These are phyloP conservation scores for Mycena citricolor DNA, from an alignment of 1,284 basidiomycete species.

Conservation along the genomic window DNA sequence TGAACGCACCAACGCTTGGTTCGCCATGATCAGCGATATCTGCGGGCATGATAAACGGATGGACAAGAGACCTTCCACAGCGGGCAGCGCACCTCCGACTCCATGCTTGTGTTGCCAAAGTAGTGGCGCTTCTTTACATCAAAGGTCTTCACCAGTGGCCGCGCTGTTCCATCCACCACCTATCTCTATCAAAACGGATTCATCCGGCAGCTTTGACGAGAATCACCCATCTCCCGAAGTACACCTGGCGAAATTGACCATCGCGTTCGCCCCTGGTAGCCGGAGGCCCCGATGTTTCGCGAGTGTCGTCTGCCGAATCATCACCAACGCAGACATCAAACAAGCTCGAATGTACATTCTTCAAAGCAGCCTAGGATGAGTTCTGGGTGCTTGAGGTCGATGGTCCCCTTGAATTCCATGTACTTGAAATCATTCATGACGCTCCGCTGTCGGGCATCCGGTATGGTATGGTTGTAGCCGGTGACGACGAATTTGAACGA, in stretches of 20 bases:
- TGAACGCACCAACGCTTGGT: conserved; percentile 77
- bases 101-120: conserved; percentile 98
- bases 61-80: too few species aligned
- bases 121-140: conserved; percentile 90
- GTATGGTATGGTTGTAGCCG: conserved; percentile 75
- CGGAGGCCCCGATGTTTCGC: conserved; percentile 32
- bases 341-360: conserved; percentile 67
- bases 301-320: conserved; percentile 39
- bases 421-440: conserved; percentile 84
- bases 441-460: conserved; percentile 60
- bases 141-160: conserved; percentile 66
- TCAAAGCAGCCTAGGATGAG: conserved; percentile 83
- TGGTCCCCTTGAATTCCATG: conserved; percentile 81
- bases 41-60: neutral
- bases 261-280: conserved; percentile 59
- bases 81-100: conserved; percentile 59
- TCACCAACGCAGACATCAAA: conserved; percentile 1
- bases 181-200: conserved; percentile 29
- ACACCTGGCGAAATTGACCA: conserved; percentile 67
- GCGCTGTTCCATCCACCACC: conserved; percentile 74
- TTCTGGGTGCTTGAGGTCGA: conserved; percentile 82
- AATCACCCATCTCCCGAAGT: conserved; percentile 85
- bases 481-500: conserved; percentile 84
- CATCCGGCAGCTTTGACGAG: too few species aligned
- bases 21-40: conserved; percentile 93